A percentile compares a stretch with the other conserved stretches of the same genome.
Conservation (phyloP, 352 stramenopile genomes). For the Globisporangium emineosum region DNA sequence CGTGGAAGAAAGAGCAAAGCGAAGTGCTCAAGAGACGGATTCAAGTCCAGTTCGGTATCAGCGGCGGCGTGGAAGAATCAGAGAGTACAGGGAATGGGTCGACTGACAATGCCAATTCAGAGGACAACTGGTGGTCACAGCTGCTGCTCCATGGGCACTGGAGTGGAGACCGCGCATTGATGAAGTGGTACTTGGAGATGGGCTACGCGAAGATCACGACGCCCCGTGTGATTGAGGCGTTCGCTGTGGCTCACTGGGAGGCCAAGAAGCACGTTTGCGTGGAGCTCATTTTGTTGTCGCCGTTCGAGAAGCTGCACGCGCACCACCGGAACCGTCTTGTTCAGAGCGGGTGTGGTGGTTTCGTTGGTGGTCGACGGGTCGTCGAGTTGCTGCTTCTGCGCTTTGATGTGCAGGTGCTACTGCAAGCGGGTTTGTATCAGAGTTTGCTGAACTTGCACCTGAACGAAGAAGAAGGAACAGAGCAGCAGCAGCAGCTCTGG, state of each 20-base stretch:
- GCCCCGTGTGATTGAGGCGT: constrained; percentile 31
- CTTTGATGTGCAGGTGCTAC: constrained; percentile 42
- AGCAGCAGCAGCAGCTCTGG: constrained; percentile 25
- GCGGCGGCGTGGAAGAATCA: neutral
- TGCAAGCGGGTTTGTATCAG: constrained; percentile 39
- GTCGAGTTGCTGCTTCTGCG: constrained; percentile 59
- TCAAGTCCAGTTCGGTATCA: constrained; percentile 31
- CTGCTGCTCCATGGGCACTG: constrained; percentile 53
- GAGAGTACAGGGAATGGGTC: neutral
- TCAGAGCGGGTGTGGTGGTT: constrained; percentile 1
- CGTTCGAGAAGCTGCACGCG: constrained; percentile 45
- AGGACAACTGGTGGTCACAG: constrained; percentile 28
- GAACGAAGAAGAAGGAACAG: neutral
- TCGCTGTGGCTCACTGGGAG: constrained; percentile 36
- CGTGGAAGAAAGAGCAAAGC: constrained; percentile 44
- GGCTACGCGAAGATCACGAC: constrained; percentile 39
- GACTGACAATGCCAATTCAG: neutral
- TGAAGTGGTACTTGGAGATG: constrained; percentile 52
- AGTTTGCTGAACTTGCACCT: constrained; percentile 29
- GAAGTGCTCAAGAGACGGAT: constrained; percentile 34
- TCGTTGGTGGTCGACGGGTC: constrained; percentile 5
- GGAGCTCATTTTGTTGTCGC: constrained; percentile 56
- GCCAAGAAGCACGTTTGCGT: constrained; percentile 30
- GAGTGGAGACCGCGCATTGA: constrained; percentile 26
- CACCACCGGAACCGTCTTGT: constrained; percentile 36